Base-by-base conservation (phyloP, 495 filamentous ascomycete genomes). In the Hypoxylon lienhwacheense region DNA sequence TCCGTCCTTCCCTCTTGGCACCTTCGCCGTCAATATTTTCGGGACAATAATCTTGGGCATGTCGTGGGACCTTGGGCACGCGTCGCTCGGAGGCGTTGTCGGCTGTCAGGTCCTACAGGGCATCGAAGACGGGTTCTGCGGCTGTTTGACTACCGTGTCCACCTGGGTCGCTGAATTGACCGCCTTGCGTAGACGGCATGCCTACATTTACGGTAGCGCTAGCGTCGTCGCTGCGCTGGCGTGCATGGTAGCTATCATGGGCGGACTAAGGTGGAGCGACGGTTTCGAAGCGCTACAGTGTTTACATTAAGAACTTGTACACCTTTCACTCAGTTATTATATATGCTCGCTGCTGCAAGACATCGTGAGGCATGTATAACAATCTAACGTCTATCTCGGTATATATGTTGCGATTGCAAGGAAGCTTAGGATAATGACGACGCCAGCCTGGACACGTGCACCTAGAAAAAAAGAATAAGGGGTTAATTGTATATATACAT, bases 101-200 rank as follows among this genome's bases (percentile, higher is more conserved):
- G 83, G 84, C 19, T 93, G 90, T 64, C 88, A 91, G 75, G 83
- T 95, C 2, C 66, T 95, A 57, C 85, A 89, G 65, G 91, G 91
- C 4, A 72, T 95, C 17, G 80, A 86, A 72, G 91, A 97, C 74
- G 92, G 92, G 39, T 95, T 96, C 61, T 96, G 91, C 66, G 92
- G 92, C 6, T 85, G 86, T 55, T 72, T 89, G 63, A 96, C 91
- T 7, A 97, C 92, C 7, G 82, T 97, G n/a, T 91, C 86, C 61
- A 97, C 91, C 4, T 96, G 90, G 89, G 87, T 93, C 10, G 71
- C 75, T 7, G 92, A 97, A 76, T 63, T 96, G 64, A 81, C 82
- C 52, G 83, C 81, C 2, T 63, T 96, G 66, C 67, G 78, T 57
- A 74, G 84, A 22, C 67, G 78, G 15, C 75, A 91, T 73, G 84